Evolutionary conservation across 2,329 filamentous ascomycete genomes (phyloP).

Genomic region (Gyromitra esculenta): DNA sequence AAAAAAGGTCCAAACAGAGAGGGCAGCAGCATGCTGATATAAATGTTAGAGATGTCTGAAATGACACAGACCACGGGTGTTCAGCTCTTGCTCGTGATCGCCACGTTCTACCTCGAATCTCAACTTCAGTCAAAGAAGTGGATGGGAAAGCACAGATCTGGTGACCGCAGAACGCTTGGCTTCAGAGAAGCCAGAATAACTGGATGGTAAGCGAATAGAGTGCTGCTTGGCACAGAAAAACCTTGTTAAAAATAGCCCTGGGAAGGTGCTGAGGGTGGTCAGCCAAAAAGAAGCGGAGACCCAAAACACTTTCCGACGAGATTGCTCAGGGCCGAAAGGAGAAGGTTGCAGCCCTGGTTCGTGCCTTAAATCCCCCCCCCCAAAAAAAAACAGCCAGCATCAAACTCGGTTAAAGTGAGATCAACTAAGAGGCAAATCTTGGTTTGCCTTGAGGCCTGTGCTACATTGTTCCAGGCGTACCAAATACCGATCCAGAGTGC

Average conservation of each 20-base stretch:
- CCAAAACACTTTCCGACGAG: conserved; percentile 2
- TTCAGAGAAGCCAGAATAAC: neutral
- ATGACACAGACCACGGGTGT: neutral
- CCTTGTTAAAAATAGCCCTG: conserved; percentile 21
- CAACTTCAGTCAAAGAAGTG: neutral
- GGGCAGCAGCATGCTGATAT: conserved; percentile 23
- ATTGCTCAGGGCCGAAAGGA: conserved; percentile 10
- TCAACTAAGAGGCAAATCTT: neutral
- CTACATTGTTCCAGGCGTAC: too few relatives aligned
- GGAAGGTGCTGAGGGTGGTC: neutral
- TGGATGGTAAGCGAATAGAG: conserved; percentile 10
- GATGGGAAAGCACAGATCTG: conserved; percentile 15
- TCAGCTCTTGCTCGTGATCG: neutral
- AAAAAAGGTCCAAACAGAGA: neutral
- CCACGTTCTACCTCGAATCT: neutral
- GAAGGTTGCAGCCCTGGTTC: neutral
- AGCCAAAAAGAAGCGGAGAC: conserved; percentile 1
- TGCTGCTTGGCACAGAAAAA: conserved; percentile 10
- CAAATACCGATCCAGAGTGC: too few relatives aligned
- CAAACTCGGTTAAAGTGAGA: too few relatives aligned
- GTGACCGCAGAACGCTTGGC: conserved; percentile 35
- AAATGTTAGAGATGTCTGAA: conserved; percentile 24
- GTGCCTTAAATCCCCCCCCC: neutral
- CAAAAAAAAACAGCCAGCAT: too few relatives aligned
- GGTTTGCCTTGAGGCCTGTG: too few relatives aligned